Conservation (phyloP, 495 filamentous ascomycete species). For the Parathielavia hyrcaniae region DNA sequence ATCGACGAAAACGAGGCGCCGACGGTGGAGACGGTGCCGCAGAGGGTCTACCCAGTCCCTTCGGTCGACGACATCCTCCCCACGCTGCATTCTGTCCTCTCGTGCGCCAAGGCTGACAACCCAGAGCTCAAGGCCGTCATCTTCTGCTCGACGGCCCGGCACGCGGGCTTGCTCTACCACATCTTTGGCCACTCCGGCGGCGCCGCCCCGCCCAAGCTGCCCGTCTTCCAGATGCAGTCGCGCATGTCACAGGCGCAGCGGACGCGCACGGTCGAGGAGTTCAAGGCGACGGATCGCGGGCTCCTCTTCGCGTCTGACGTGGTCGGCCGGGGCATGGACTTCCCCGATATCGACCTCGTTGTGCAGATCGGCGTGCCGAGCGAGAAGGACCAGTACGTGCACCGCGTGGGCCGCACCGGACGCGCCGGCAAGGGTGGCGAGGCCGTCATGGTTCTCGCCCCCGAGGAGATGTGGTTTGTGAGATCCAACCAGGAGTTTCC, state of each 20-base stretch:
- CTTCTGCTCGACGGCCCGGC: conserved; percentile 97
- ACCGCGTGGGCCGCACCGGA: conserved; percentile 88
- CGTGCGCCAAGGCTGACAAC: conserved; percentile 85
- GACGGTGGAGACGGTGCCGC: conserved; percentile 71
- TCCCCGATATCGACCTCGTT: conserved; percentile 68
- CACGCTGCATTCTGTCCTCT: conserved; percentile 72
- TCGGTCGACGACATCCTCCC: conserved; percentile 86
- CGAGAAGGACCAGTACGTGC: conserved; percentile 73
- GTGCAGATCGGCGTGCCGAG: conserved; percentile 86
- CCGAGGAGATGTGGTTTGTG: conserved; percentile 68
- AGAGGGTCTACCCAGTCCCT: conserved; percentile 64
- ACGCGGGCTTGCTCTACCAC: conserved; percentile 81
- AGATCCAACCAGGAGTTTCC: conserved; percentile 26
- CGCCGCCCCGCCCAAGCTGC: conserved; percentile 80
- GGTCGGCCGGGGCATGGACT: conserved; percentile 81
- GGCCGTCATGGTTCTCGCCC: conserved; percentile 77
- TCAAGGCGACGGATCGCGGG: conserved; percentile 76
- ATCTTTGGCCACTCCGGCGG: conserved; percentile 62
- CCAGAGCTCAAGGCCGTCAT: conserved; percentile 70
- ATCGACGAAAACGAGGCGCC: conserved; percentile 91
- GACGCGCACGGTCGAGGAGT: conserved; percentile 69
- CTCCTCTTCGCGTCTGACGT: conserved; percentile 85
- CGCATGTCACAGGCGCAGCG: conserved; percentile 65
- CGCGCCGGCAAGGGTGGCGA: conserved; percentile 71
- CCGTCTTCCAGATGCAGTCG: conserved; percentile 67